Base-by-base conservation (phyloP, 2,329 filamentous ascomycete genomes). In the Myriosclerotinia duriaeana region DNA sequence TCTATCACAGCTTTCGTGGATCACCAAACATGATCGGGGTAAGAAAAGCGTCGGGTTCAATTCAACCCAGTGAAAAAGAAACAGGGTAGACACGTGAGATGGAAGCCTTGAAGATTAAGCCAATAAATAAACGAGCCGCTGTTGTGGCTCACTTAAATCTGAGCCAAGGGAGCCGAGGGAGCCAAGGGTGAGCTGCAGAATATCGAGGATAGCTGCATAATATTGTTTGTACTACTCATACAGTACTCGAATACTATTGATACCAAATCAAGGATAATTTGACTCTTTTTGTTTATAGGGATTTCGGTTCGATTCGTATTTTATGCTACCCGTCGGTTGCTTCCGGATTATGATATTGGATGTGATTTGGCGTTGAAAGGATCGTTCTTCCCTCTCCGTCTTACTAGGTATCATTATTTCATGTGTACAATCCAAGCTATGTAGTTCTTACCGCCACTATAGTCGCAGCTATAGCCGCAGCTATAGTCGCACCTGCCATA, bases 61-160 rank as follows among this genome's bases (percentile, higher is more conserved):
- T 20, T 15, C 8, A 36, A 2, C 40, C 55, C 11, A n/a, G 54
- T 8, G 5, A 58, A 14, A 46, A 34, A 50, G 46, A 6, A 22
- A 26, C 36, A 36, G 12, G 56, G 56, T 36, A 60, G 14, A 46
- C 50, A 64, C 61, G 53, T 64, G 48, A 26, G n/a, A 5, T 17
- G 30, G 14, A 46, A 64, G 34, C 14, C 38, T 40, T 40, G 30
- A 44, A 61, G 46, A 17, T 36, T 53, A 53, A 61, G 64, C 64
- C 46, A 46, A 65, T 61, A 61, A 46, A 50, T 61, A 61, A 46
- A 53, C 64, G 55, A 65, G 52, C 55, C 55, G 64, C 64, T 65
- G 34, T 36, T n/a, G 42, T 58, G 53, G 62, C 42, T 50, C 34
- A 38, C 61, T 20, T 3, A 15, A n/a, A 48, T 36, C 11, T 26